phyloP scores from a whole-genome alignment of 805 yeast species.

The Lipomyces yamanashiensis region DNA sequence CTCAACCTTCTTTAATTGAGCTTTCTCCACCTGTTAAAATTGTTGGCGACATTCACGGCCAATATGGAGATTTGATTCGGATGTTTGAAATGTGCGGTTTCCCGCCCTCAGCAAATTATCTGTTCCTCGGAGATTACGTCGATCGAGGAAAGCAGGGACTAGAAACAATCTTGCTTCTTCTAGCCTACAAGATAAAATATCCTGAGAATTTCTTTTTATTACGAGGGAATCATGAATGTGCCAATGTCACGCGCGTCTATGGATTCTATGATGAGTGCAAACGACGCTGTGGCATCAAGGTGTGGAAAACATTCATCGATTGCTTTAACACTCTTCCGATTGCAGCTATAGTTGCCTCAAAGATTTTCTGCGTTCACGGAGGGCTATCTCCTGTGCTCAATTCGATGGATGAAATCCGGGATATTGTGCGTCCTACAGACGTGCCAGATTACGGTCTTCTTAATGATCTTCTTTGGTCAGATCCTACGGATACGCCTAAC shows the following conservation, averaged over 20 bases:
- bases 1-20: constrained; percentile 89
- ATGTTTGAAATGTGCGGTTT: constrained; percentile 95
- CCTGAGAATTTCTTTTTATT: constrained; percentile 94
- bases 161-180: constrained; percentile 83
- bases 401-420: constrained; percentile 73
- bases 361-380: constrained; percentile 90
- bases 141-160: constrained; percentile 96
- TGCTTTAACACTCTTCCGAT: constrained; percentile 94
- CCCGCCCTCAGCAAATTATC: constrained; percentile 91
- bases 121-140: constrained; percentile 94
- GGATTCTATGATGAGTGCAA: constrained; percentile 99
- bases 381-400: constrained; percentile 78
- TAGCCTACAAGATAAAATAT: constrained; percentile 93
- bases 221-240: constrained; percentile 97
- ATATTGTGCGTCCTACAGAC: constrained; percentile 80
- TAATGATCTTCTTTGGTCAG: constrained; percentile 81
- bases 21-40: constrained; percentile 84
- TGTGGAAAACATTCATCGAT: constrained; percentile 93
- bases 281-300: constrained; percentile 85
- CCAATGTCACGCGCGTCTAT: constrained; percentile 93
- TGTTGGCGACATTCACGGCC: constrained; percentile 97
- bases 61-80: constrained; percentile 87
- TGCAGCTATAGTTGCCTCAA: constrained; percentile 93
- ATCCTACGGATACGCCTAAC: constrained; percentile 79
- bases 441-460: constrained; percentile 82